Evolutionary conservation across 1,284 basidiomycete species (phyloP), one percentile per base, ranked within the genome.

Genomic region (Puccinia coronata): DNA sequence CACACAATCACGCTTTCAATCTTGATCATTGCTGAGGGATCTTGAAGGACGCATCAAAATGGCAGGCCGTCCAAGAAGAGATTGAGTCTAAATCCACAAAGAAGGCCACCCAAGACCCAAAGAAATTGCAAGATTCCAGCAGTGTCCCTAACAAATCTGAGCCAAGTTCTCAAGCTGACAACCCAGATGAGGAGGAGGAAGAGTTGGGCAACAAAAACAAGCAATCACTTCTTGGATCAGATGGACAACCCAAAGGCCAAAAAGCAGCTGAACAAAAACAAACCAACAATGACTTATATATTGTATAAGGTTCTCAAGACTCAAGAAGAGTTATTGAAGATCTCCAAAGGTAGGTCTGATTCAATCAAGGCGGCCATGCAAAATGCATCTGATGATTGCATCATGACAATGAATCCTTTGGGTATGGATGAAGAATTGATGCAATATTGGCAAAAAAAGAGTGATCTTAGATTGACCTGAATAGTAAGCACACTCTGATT

Each of bases 11-110:
- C 14, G 25, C 59, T 20, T 63, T 63, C 59, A 63, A 63, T 20
- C 59, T 63, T 31, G 59, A 63, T 36, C 59, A 63, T 20, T 63
- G 59, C 59, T 63, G 59, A 28, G 59, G 20, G 12, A 63, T 63
- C 34, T 63, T 63, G 59, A 63, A 31, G 34, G 59, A 63, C 8
- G 14, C 18, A 9, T 28, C 59, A 16, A 63, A 63, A 63, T 63
- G 59, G 59, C 34, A 63, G 59, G 34, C 59, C 5, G 34, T 28
- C 5, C 59, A 63, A 20, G 18, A 63, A 31, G 34, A 63, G 34
- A 63, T 63, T 31, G 59, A 63, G 5, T 12, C 34, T 11, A 63
- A 31, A 63, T 31, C 18, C 6, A 63, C 9, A 6, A 63, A 63
- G 25, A 16, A n/a, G n/a, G n/a, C n/a, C n/a, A n/a, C n/a, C 59